Conservation (phyloP, 176 grass and related monocot species). For the Aegilops umbellulata region DNA sequence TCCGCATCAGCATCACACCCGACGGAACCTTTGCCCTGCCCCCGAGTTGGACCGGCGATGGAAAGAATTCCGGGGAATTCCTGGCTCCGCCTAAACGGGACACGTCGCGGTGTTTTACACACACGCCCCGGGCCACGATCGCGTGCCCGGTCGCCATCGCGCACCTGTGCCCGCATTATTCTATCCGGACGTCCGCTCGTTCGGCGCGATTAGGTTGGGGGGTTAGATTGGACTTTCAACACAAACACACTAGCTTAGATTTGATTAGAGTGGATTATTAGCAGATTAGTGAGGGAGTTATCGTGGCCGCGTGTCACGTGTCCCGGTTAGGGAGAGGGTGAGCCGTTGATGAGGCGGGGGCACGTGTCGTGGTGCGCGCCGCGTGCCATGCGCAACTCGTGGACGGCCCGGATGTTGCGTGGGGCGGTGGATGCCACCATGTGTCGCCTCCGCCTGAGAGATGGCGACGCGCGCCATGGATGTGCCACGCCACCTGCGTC, state of each 20-base stretch:
- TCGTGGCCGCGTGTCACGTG: slow-evolving; percentile 6
- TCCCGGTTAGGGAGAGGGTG: not conserved
- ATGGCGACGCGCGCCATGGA: not conserved
- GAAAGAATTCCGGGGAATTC: not conserved
- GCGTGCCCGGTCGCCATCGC: not conserved
- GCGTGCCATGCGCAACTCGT: not conserved
- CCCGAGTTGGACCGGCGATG: not conserved
- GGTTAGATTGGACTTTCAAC: not conserved
- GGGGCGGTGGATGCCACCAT: not conserved
- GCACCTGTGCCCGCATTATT: not conserved
- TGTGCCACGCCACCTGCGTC: not conserved
- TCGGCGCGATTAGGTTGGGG: not conserved
- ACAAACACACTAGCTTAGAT: no score
- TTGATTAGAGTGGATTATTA: no score
- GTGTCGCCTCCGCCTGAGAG: not conserved
- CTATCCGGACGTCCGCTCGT: not conserved
- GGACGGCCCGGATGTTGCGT: slow-evolving; percentile 34
- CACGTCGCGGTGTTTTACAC: not conserved
- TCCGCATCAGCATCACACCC: not conserved
- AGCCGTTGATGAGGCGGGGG: not conserved
- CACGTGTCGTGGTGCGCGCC: slow-evolving; percentile 14
- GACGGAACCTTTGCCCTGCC: not conserved
- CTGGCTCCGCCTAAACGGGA: not conserved
- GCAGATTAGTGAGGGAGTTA: not conserved
- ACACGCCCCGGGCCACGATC: not conserved